A percentile compares a stretch with the other conserved stretches of the same genome.
These are phyloP conservation scores for Entoloma clypeatum DNA, from an alignment of 1,284 basidiomycete genomes.

Conservation along the genomic window DNA sequence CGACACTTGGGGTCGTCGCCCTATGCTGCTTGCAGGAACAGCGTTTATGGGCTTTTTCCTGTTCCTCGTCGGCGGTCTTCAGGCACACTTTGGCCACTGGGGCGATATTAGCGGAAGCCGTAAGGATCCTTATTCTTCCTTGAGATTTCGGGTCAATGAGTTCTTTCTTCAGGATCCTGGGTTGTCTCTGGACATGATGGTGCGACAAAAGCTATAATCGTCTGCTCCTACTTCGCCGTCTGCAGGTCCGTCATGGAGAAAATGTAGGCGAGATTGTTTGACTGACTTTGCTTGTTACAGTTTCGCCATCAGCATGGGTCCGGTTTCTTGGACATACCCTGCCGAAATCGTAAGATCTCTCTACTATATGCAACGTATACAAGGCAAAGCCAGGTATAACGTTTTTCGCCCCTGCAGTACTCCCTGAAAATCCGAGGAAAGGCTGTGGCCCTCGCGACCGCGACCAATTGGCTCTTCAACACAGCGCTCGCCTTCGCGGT, in stretches of 20 bases:
- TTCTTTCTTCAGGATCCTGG: constrained; percentile 43
- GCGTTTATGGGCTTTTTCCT: constrained; percentile 72
- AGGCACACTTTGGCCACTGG: constrained; percentile 66
- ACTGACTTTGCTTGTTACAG: constrained; percentile 18
- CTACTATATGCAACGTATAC: too few relatives aligned
- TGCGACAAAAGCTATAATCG: constrained; percentile 67
- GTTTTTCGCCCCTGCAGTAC: constrained; percentile 26
- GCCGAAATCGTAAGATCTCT: constrained; percentile 45
- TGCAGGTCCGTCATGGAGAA: constrained; percentile 36
- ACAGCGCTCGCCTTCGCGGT: constrained; percentile 68
- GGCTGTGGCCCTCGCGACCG: constrained; percentile 59
- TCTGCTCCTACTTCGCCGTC: constrained; percentile 73
- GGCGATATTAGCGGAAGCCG: constrained; percentile 37
- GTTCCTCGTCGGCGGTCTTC: constrained; percentile 72
- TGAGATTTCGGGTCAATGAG: neutral
- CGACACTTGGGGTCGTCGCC: constrained; percentile 77
- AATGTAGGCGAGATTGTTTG: neutral
- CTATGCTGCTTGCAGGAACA: constrained; percentile 65
- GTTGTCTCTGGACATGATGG: constrained; percentile 52
- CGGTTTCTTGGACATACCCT: constrained; percentile 68
- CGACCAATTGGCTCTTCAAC: constrained; percentile 72
- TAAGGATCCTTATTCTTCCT: constrained; percentile 15
- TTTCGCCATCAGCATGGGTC: constrained; percentile 75
- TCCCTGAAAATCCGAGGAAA: constrained; percentile 72
- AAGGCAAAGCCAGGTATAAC: too few relatives aligned